phyloP scores from a whole-genome alignment of 202 grass and related monocot species.

The Setaria italica region DNA sequence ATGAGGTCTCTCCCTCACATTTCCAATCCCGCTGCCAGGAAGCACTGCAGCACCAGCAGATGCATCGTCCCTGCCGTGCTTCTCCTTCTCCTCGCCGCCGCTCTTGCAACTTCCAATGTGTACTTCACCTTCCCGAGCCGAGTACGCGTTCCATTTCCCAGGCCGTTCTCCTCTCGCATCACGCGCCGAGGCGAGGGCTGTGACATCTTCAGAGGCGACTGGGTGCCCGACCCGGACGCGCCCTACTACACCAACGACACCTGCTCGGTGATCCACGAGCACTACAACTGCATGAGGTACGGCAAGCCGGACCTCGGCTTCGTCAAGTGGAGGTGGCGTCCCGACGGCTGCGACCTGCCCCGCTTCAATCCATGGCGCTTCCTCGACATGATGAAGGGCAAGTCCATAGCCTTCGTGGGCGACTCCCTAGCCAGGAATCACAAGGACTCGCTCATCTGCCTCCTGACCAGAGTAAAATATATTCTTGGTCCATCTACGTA shows the following conservation, averaged over 20 bases:
- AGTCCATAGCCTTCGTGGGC: conserved; percentile 59
- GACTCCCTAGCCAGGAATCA: conserved; percentile 72
- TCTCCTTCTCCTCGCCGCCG: neutral
- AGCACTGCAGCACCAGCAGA: neutral
- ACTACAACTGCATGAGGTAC: conserved; percentile 65
- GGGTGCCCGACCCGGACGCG: conserved; percentile 47
- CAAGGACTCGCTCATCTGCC: conserved; percentile 65
- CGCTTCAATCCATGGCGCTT: conserved; percentile 54
- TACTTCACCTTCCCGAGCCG: neutral
- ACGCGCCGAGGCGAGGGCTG: neutral
- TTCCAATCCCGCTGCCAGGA: neutral
- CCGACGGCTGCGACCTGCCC: conserved; percentile 53
- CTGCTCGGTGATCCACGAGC: conserved; percentile 64
- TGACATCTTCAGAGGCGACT: conserved; percentile 50
- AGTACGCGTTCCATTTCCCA: neutral
- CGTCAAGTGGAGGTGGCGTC: conserved; percentile 56
- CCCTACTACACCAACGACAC: conserved; percentile 63
- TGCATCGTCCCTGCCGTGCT: neutral
- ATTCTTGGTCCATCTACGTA: neutral
- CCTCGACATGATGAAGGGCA: conserved; percentile 47
- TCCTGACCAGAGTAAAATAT: conserved; percentile 33
- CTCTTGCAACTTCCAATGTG: conserved; percentile 7
- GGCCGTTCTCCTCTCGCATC: neutral
- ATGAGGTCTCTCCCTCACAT: neutral
- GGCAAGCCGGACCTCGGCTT: conserved; percentile 64